Evolutionary conservation across 306 rosid genomes (phyloP).

Genomic region (Benincasa hispida): DNA sequence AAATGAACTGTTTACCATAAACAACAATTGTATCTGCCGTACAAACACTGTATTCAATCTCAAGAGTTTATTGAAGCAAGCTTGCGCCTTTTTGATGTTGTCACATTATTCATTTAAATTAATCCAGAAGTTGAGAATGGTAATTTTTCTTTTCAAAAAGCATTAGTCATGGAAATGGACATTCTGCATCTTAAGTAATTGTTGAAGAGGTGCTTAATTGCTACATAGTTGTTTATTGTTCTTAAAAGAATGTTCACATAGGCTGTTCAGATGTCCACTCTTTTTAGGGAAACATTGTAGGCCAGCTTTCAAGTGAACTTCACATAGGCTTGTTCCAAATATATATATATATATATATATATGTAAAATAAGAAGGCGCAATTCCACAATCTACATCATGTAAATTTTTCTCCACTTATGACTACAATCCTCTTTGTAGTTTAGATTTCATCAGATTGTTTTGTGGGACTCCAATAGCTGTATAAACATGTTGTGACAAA

Average conservation of each 20-base stretch:
- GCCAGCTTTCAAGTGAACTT: background rate
- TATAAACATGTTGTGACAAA: background rate
- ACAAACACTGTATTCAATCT: background rate
- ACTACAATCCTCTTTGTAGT: background rate
- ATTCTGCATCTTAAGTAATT: background rate
- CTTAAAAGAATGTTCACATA: background rate
- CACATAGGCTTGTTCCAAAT: background rate
- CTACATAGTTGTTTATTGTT: background rate
- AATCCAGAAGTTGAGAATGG: background rate
- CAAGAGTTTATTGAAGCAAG: background rate
- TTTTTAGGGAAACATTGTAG: background rate
- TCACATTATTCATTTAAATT: background rate
- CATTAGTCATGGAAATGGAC: background rate
- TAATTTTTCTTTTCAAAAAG: background rate
- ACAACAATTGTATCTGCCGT: background rate
- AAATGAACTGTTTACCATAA: background rate
- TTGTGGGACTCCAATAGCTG: constrained; percentile 2
- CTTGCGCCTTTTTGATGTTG: constrained; percentile 2
- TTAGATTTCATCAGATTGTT: background rate
- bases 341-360: background rate
- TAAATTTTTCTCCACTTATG: background rate
- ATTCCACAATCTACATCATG: background rate
- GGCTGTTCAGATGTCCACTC: background rate
- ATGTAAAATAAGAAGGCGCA: background rate
- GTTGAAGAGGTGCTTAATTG: background rate